phyloP scores from a whole-genome alignment of 352 stramenopile genomes.

The Pythium pyrilobum region DNA sequence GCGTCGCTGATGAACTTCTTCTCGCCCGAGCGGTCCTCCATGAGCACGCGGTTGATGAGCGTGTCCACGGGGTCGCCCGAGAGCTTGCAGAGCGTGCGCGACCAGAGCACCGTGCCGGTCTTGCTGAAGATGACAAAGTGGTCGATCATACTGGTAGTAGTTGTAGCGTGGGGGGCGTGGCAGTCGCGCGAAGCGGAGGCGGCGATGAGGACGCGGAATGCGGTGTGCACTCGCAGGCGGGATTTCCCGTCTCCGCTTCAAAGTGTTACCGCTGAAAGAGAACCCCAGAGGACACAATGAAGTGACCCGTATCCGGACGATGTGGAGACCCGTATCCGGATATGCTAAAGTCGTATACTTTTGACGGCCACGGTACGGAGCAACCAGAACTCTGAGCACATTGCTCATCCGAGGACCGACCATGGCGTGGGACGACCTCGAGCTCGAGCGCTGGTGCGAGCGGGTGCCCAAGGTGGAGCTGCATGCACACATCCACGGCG shows the following conservation, averaged over 20 bases:
- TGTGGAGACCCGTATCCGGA: conserved; percentile 1
- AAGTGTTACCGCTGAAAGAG: too few relatives aligned
- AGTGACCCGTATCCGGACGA: conserved; percentile 15
- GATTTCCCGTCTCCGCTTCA: too few relatives aligned
- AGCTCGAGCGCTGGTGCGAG: conserved; percentile 40
- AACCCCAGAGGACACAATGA: conserved; percentile 15
- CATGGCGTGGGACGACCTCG: conserved; percentile 17
- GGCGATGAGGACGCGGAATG: too few relatives aligned
- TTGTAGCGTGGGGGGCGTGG: not conserved
- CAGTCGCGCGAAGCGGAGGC: too few relatives aligned
- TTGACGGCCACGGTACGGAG: not conserved
- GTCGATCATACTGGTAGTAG: conserved; percentile 81
- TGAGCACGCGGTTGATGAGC: conserved; percentile 86
- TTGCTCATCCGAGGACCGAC: too few relatives aligned
- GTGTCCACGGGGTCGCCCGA: conserved; percentile 81
- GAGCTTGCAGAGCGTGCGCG: conserved; percentile 83
- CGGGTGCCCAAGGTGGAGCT: conserved; percentile 81
- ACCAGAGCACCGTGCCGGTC: conserved; percentile 88
- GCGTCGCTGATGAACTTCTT: conserved; percentile 80
- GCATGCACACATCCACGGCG: conserved; percentile 87
- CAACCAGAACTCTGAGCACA: too few relatives aligned
- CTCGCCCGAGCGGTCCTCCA: conserved; percentile 85
- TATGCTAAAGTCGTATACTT: not conserved
- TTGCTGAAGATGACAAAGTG: conserved; percentile 92
- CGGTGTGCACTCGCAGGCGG: too few relatives aligned